These are phyloP conservation scores for Kalanchoe fedtschenkoi DNA, from an alignment of 164 flowering plant species.

Conservation along the genomic window DNA sequence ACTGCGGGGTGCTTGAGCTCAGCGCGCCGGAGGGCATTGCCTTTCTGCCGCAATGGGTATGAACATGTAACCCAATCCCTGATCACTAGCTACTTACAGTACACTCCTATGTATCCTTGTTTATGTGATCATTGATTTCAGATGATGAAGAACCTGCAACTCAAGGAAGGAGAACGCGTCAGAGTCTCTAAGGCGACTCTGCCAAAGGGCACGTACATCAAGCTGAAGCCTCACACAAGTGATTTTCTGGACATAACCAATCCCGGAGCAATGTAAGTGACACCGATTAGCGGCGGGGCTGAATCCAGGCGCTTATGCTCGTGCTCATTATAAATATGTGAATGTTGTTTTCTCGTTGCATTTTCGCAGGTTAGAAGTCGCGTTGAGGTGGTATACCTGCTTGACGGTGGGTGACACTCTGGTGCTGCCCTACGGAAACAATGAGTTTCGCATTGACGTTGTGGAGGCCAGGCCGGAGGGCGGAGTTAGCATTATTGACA, in stretches of 20 bases:
- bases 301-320: neutral
- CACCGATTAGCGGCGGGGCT: neutral
- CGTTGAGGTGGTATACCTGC: conserved; percentile 48
- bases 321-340: neutral
- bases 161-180: conserved; percentile 35
- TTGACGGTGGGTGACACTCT: conserved; percentile 49
- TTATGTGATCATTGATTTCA: conserved; percentile 6
- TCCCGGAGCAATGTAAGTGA: conserved; percentile 36
- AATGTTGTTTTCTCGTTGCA: neutral
- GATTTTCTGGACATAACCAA: conserved; percentile 39
- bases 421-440: conserved; percentile 45
- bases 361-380: conserved; percentile 40
- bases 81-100: no score
- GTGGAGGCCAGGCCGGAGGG: conserved; percentile 41
- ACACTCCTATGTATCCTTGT: no score
- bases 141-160: conserved; percentile 42
- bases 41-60: no score
- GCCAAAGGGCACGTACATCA: conserved; percentile 31
- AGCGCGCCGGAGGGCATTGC: no score
- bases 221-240: conserved; percentile 37
- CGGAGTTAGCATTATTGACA: conserved; percentile 47
- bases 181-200: conserved; percentile 24
- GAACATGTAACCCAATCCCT: no score
- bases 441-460: conserved; percentile 36
- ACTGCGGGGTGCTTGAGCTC: no score